phyloP scores from a whole-genome alignment of 495 filamentous ascomycete genomes.

The Penicillium alfredii region DNA sequence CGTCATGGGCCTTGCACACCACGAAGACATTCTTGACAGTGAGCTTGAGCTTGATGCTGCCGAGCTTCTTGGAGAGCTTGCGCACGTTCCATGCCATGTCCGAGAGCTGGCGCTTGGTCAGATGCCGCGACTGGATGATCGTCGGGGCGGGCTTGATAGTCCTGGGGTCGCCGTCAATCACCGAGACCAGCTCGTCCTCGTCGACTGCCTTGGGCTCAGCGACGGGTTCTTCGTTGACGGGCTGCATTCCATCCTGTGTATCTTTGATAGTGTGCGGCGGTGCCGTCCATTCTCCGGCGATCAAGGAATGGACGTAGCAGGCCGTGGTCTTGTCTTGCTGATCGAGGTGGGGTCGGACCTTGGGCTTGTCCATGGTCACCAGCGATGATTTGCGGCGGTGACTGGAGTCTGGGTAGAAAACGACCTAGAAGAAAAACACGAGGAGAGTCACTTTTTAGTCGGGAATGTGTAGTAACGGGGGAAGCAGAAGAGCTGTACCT shows the following conservation, averaged over 20 bases:
- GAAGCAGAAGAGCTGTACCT: too few species aligned
- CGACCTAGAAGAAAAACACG: conserved; percentile 52
- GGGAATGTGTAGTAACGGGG: too few species aligned
- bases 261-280: conserved; percentile 13
- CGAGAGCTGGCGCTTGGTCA: conserved; percentile 87
- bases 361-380: conserved; percentile 50
- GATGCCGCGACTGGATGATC: conserved; percentile 52
- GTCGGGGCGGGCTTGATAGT: conserved; percentile 19
- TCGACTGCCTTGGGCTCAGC: conserved; percentile 12
- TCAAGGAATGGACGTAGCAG: conserved; percentile 79
- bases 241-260: conserved; percentile 28
- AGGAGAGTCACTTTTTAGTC: not conserved
- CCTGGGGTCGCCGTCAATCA: conserved; percentile 18
- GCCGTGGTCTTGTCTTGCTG: conserved; percentile 50
- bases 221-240: conserved; percentile 17
- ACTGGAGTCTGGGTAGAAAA: conserved; percentile 63
- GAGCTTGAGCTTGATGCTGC: conserved; percentile 70
- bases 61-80: conserved; percentile 79
- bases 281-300: conserved; percentile 49
- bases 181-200: conserved; percentile 15
- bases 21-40: conserved; percentile 78
- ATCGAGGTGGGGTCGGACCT: conserved; percentile 32
- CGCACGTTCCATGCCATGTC: conserved; percentile 96
- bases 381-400: conserved; percentile 84
- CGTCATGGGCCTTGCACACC: conserved; percentile 83